phyloP scores from a whole-genome alignment of 2,329 filamentous ascomycete genomes.

The Hypoxylon sp. region DNA sequence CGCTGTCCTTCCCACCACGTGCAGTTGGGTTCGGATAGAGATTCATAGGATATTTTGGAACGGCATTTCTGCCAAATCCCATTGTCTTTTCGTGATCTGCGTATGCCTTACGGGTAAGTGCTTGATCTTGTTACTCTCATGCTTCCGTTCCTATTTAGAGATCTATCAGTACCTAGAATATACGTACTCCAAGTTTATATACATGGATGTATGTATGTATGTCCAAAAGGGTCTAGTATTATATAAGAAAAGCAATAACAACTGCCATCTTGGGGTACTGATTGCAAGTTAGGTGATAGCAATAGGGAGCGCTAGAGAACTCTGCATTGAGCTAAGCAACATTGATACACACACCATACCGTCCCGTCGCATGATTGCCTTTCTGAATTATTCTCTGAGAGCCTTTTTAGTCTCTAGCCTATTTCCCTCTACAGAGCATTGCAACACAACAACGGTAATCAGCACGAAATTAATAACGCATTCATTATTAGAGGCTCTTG shows the following conservation, averaged over 20 bases:
- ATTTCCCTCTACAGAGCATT: constrained; percentile 23
- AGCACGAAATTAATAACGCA: constrained; percentile 41
- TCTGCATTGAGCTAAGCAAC: constrained; percentile 21
- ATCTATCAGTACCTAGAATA: neutral
- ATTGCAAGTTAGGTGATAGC: constrained; percentile 20
- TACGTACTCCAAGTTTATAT: neutral
- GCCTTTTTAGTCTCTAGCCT: constrained; percentile 18
- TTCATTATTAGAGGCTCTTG: constrained; percentile 33
- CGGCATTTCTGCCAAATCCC: constrained; percentile 45
- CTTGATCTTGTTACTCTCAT: constrained; percentile 30
- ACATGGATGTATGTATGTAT: neutral
- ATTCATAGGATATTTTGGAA: constrained; percentile 25
- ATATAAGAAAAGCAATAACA: constrained; percentile 11
- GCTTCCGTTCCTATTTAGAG: constrained; percentile 29
- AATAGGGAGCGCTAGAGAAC: constrained; percentile 29
- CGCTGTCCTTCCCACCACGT: constrained; percentile 27
- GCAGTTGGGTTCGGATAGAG: constrained; percentile 31
- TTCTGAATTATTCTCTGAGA: constrained; percentile 11
- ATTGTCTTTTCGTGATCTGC: constrained; percentile 26
- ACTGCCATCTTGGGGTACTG: constrained; percentile 24
- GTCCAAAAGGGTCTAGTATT: neutral
- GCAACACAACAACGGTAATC: constrained; percentile 28
- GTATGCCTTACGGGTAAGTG: constrained; percentile 27
- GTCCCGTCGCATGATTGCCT: constrained; percentile 19
- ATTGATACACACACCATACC: neutral